Evolutionary conservation across 352 stramenopile species (phyloP).

Genomic region (Globisporangium irregulare): DNA sequence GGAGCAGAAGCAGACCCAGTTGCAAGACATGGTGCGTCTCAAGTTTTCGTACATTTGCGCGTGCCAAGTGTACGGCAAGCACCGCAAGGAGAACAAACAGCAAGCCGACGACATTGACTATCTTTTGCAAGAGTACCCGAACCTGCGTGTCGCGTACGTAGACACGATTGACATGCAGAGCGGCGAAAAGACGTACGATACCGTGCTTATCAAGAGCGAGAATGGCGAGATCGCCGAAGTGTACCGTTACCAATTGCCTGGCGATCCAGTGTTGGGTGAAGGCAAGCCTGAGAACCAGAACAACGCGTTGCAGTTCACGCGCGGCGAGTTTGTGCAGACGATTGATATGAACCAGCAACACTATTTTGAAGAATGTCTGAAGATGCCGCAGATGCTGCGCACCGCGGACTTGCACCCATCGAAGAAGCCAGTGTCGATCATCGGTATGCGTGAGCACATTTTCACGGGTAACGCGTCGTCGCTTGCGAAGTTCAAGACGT

Average conservation of each 20-base stretch:
- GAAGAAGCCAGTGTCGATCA: constrained; percentile 73
- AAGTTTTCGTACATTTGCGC: constrained; percentile 88
- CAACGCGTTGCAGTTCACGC: constrained; percentile 75
- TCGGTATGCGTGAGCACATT: constrained; percentile 87
- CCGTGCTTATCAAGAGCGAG: constrained; percentile 81
- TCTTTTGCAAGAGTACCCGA: constrained; percentile 72
- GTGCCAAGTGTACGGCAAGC: constrained; percentile 83
- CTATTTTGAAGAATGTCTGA: constrained; percentile 85
- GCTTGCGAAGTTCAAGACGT: constrained; percentile 83
- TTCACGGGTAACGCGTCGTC: constrained; percentile 84
- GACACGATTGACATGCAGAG: constrained; percentile 48
- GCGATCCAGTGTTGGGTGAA: constrained; percentile 78
- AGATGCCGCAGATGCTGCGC: constrained; percentile 80
- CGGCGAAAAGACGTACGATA: constrained; percentile 52
- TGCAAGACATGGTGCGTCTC: constrained; percentile 82
- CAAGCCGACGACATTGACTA: constrained; percentile 85
- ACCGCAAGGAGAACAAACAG: constrained; percentile 56
- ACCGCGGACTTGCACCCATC: constrained; percentile 68
- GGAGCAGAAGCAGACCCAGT: constrained; percentile 74
- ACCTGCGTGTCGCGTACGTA: constrained; percentile 84
- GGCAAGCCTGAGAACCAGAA: constrained; percentile 88
- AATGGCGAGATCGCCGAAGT: constrained; percentile 70
- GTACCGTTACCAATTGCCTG: constrained; percentile 79
- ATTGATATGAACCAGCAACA: constrained; percentile 90
- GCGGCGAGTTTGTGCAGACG: constrained; percentile 83